phyloP scores from a whole-genome alignment of 805 yeast genomes.

The Nakazawaea ambrosiae region DNA sequence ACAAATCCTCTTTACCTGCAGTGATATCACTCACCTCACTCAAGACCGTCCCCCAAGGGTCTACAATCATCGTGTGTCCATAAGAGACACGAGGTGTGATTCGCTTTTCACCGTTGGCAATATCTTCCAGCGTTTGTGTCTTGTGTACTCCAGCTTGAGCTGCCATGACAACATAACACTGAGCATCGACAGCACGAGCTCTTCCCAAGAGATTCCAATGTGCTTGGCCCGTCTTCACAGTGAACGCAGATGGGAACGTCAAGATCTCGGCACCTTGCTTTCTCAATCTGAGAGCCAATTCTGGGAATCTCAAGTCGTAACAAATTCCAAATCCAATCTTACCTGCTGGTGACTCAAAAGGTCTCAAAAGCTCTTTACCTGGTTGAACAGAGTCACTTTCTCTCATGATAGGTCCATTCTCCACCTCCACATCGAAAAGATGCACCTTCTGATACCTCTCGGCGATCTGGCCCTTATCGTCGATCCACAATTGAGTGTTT shows the following conservation, averaged over 20 bases:
- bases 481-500: slow-evolving; percentile 70
- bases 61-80: slow-evolving; percentile 83
- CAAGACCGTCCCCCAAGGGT: slow-evolving; percentile 83
- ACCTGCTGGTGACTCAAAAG: slow-evolving; percentile 55
- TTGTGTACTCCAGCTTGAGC: slow-evolving; percentile 82
- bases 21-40: slow-evolving; percentile 46
- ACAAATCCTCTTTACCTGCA: slow-evolving; percentile 29
- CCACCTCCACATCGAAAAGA: slow-evolving; percentile 80
- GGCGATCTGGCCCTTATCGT: slow-evolving; percentile 53
- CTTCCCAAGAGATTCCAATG: slow-evolving; percentile 82
- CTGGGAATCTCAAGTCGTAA: slow-evolving; percentile 86
- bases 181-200: slow-evolving; percentile 85
- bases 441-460: slow-evolving; percentile 81
- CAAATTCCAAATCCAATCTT: slow-evolving; percentile 71
- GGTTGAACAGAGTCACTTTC: slow-evolving; percentile 81
- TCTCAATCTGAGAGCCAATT: slow-evolving; percentile 59
- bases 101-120: slow-evolving; percentile 19
- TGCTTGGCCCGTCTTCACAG: slow-evolving; percentile 82
- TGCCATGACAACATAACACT: slow-evolving; percentile 80
- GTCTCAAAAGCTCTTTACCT: slow-evolving; percentile 47
- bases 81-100: slow-evolving; percentile 57
- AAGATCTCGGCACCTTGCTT: slow-evolving; percentile 67
- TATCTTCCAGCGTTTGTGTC: slow-evolving; percentile 33
- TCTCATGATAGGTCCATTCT: slow-evolving; percentile 71
- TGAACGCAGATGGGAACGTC: slow-evolving; percentile 89